Conservation (phyloP, 305 asterid species). For the Lippia alba region DNA sequence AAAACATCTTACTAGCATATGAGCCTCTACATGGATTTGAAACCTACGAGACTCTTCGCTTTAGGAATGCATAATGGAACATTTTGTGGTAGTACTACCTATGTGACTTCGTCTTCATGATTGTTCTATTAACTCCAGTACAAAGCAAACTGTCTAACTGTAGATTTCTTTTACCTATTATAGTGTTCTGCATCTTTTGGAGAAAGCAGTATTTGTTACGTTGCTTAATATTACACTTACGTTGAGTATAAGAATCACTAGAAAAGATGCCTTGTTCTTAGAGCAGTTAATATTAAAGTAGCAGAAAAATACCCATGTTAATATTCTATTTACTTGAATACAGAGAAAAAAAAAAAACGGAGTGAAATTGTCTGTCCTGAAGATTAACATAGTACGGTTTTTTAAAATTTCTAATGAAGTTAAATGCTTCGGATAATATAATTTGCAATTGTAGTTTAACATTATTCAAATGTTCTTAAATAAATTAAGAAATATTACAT, state of each 20-base stretch:
- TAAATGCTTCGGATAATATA: constrained; percentile 8
- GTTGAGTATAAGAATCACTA: neutral
- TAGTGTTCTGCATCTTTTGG: neutral
- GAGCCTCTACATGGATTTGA: constrained; percentile 15
- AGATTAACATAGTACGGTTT: neutral
- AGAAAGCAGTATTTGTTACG: neutral
- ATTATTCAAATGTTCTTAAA: constrained; percentile 18
- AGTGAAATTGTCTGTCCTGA: neutral
- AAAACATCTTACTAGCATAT: constrained; percentile 24
- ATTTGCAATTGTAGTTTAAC: constrained; percentile 9
- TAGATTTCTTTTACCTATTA: neutral
- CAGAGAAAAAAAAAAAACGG: too few relatives aligned
- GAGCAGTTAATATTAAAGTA: constrained; percentile 62
- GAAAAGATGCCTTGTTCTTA: constrained; percentile 55
- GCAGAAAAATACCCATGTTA: constrained; percentile 38
- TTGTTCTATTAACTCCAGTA: constrained; percentile 1
- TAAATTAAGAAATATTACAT: constrained; percentile 12
- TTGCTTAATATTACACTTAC: constrained; percentile 2
- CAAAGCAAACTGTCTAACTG: constrained; percentile 5
- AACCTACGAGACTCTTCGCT: constrained; percentile 10
- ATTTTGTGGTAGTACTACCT: constrained; percentile 13
- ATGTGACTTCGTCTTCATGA: neutral
- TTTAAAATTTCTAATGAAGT: neutral
- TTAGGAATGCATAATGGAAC: constrained; percentile 4
- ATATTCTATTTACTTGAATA: constrained; percentile 8